Evolutionary conservation across 2,329 filamentous ascomycete species (phyloP).

Genomic region (Drechslerella coelobrocha): DNA sequence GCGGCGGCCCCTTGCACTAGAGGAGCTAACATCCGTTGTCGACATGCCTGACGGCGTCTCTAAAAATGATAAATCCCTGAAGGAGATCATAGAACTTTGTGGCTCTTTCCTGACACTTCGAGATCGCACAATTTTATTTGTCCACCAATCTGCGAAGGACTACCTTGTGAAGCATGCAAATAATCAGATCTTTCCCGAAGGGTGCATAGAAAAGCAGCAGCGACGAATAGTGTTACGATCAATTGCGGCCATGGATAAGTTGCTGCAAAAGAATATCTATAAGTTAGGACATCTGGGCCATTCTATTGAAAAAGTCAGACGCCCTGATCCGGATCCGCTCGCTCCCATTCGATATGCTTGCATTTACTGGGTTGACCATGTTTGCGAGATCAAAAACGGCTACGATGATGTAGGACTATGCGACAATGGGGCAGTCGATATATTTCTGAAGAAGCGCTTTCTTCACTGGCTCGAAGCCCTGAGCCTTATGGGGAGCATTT

Average conservation of each 20-base stretch:
- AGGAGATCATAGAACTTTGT: conserved; percentile 52
- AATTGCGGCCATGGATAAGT: not conserved
- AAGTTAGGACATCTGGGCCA: not conserved
- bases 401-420: too few species aligned
- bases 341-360: conserved; percentile 56
- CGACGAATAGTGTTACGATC: not conserved
- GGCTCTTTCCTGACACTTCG: conserved; percentile 59
- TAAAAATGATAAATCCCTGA: conserved; percentile 56
- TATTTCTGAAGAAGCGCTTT: conserved; percentile 59
- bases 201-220: conserved; percentile 55
- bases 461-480: conserved; percentile 61
- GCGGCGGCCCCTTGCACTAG: conserved; percentile 3
- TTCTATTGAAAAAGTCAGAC: conserved; percentile 52
- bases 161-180: conserved; percentile 55
- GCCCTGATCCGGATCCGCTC: conserved; percentile 55
- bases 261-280: conserved; percentile 5
- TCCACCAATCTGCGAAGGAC: conserved; percentile 57
- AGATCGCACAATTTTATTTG: conserved; percentile 56
- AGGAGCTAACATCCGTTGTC: conserved; percentile 2
- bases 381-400: conserved; percentile 41
- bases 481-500: conserved; percentile 56
- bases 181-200: conserved; percentile 56
- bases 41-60: conserved; percentile 6
- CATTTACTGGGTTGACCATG: conserved; percentile 58
- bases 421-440: conserved; percentile 50